Percentiles rank a stretch among this genome's conserved stretches.
phyloP scores from a whole-genome alignment of 441 rosid species.

The Monsonia emarginata region DNA sequence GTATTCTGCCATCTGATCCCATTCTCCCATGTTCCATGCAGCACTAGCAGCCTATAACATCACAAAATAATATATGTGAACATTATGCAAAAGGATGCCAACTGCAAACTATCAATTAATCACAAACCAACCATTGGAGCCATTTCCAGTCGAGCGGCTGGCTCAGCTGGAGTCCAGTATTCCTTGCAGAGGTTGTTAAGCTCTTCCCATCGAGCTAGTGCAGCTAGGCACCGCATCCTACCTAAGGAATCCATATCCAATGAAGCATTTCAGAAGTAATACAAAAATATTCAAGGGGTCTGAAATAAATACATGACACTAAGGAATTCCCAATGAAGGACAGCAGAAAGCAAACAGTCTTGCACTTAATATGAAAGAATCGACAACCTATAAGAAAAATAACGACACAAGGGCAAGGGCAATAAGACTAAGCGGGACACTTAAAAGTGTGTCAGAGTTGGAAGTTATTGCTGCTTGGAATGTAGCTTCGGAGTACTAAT shows the following conservation, averaged over 20 bases:
- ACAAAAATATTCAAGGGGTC: background rate
- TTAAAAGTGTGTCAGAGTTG: background rate
- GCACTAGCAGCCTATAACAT: slow-evolving; percentile 79
- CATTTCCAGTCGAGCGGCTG: slow-evolving; percentile 95
- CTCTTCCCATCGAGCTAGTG: slow-evolving; percentile 99
- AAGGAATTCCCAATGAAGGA: background rate
- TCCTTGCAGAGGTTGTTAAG: slow-evolving; percentile 92
- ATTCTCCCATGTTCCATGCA: slow-evolving; percentile 99
- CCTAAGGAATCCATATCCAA: slow-evolving; percentile 38
- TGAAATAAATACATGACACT: background rate
- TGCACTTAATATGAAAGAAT: background rate
- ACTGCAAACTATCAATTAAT: slow-evolving; percentile 1
- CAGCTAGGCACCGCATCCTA: slow-evolving; percentile 97
- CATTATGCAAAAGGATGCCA: slow-evolving; percentile 6
- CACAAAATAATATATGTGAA: slow-evolving; percentile 22
- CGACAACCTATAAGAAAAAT: background rate
- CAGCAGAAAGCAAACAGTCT: too few species aligned
- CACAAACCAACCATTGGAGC: slow-evolving; percentile 84
- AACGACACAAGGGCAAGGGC: background rate
- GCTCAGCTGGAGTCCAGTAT: slow-evolving; percentile 98
- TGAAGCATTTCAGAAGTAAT: slow-evolving; percentile 9
- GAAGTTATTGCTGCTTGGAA: background rate
- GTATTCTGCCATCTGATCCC: slow-evolving; percentile 99
- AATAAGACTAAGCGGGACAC: background rate
- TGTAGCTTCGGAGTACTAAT: background rate